Conservation (phyloP, 2,329 filamentous ascomycete species). For the Penicillium sp. region DNA sequence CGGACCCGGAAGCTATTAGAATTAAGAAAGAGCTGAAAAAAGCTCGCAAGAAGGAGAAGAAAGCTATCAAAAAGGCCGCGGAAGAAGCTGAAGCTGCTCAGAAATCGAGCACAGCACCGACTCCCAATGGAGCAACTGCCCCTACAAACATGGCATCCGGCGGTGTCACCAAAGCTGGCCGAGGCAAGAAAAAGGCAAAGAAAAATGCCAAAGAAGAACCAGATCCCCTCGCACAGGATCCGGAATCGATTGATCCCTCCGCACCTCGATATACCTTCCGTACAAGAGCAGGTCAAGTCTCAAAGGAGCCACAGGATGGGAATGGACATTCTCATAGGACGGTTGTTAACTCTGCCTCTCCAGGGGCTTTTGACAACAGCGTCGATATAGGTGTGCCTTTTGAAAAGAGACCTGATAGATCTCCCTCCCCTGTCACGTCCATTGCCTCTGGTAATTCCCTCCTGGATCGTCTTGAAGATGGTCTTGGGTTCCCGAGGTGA, state of each 20-base stretch:
- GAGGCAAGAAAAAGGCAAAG: constrained; percentile 10
- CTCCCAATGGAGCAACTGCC: no score
- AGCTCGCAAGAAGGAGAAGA: constrained; percentile 26
- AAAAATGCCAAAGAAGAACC: constrained; percentile 26
- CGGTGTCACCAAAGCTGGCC: no score
- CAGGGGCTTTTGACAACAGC: no score
- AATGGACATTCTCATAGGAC: no score
- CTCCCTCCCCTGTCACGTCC: constrained; percentile 15
- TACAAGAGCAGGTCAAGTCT: not conserved
- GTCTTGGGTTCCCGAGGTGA: constrained; percentile 20
- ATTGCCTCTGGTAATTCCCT: constrained; percentile 19
- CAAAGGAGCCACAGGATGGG: not conserved
- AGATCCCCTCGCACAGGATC: not conserved
- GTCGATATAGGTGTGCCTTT: not conserved
- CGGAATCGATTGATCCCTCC: not conserved
- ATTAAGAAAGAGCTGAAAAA: constrained; percentile 5
- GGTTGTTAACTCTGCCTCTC: no score
- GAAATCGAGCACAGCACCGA: no score
- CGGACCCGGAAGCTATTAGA: constrained; percentile 4
- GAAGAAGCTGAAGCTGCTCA: not conserved
- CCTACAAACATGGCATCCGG: no score
- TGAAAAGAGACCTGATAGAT: constrained; percentile 1
- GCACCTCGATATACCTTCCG: not conserved
- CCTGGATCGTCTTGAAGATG: constrained; percentile 26
- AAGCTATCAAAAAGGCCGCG: constrained; percentile 7